Percentiles rank a stretch among this genome's conserved stretches.
Evolutionary conservation across 2,329 filamentous ascomycete species (phyloP).

Genomic region (Ophiostoma montium): DNA sequence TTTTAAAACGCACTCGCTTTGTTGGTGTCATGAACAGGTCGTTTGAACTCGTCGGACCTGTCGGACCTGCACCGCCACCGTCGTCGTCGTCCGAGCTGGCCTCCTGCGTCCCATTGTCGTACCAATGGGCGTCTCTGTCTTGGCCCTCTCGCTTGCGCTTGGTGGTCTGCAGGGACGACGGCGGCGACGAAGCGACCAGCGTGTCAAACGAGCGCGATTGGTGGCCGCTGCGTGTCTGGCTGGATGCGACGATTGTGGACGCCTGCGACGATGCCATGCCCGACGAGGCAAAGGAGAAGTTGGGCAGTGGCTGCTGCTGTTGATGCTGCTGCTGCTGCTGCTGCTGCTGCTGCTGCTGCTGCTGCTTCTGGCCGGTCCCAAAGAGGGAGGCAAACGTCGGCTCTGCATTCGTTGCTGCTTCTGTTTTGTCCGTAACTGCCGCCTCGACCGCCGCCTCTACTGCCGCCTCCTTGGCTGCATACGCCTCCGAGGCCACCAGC

Average conservation of each 20-base stretch:
- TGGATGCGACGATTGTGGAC: neutral
- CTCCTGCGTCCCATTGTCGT: neutral
- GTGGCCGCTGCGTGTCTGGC: neutral
- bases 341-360: neutral
- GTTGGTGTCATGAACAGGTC: neutral
- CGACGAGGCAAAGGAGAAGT: neutral
- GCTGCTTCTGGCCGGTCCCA: neutral
- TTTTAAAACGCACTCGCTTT: neutral
- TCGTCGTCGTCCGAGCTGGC: neutral
- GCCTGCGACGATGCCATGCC: neutral
- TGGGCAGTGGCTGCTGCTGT: neutral
- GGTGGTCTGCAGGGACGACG: neutral
- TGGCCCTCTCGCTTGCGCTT: neutral
- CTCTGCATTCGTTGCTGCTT: neutral
- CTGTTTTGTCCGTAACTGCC: neutral
- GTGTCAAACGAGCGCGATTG: neutral
- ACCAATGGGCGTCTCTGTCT: neutral
- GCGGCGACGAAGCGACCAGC: neutral
- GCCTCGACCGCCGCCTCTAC: neutral
- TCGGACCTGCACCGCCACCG: neutral
- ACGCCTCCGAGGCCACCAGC: constrained; percentile 6
- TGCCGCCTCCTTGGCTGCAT: constrained; percentile 3
- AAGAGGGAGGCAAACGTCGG: constrained; percentile 2
- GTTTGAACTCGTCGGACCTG: neutral
- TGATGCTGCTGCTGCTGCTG: neutral